These are phyloP conservation scores for Jamesozyma piceae DNA, from an alignment of 805 yeast genomes.

Conservation along the genomic window DNA sequence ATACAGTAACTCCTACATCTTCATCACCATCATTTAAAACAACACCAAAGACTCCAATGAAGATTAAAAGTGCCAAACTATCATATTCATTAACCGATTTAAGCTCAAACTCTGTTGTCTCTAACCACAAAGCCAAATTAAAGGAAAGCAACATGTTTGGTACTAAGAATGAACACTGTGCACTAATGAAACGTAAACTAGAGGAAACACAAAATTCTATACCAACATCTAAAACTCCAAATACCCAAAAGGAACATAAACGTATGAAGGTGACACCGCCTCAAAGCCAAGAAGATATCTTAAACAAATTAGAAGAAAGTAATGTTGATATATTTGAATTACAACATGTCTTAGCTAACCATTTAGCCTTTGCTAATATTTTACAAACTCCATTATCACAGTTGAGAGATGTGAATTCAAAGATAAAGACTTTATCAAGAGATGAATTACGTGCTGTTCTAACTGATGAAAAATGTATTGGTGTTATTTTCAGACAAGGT, in stretches of 20 bases:
- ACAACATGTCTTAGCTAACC: constrained; percentile 64
- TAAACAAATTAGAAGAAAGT: constrained; percentile 6
- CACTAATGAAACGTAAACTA: not conserved
- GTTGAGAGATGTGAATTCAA: constrained; percentile 51
- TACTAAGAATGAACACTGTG: not conserved
- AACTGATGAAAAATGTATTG: constrained; percentile 40
- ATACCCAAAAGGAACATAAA: not conserved
- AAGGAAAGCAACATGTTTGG: not conserved
- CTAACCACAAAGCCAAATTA: not conserved
- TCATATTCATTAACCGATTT: not conserved
- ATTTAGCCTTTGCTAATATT: constrained; percentile 81
- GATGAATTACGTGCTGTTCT: constrained; percentile 40
- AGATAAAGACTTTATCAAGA: constrained; percentile 39
- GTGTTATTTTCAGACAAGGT: constrained; percentile 78
- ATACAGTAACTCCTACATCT: constrained; percentile 1
- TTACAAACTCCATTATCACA: constrained; percentile 79
- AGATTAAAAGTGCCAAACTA: not conserved
- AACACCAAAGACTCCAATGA: constrained; percentile 4
- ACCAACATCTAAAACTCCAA: not conserved
- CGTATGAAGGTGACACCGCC: not conserved
- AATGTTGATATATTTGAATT: constrained; percentile 42
- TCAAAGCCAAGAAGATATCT: not conserved
- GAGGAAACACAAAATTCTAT: not conserved
- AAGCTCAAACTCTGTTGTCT: not conserved
- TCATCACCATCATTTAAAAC: constrained; percentile 1